phyloP scores from a whole-genome alignment of 306 rosid species.

The Vigna hirtella region DNA sequence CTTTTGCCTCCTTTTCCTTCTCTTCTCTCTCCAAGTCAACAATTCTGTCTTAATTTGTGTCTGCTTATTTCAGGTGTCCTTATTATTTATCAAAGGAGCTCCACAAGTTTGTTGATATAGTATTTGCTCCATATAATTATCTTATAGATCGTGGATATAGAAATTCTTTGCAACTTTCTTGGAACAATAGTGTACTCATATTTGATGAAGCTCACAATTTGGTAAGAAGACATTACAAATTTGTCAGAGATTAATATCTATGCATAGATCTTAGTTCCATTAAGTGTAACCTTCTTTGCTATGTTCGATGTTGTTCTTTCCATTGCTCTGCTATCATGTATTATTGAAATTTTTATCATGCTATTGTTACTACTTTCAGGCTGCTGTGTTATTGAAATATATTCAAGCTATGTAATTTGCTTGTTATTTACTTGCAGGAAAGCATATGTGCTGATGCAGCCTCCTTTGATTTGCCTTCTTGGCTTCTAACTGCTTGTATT shows the following conservation, averaged over 20 bases:
- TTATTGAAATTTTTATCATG: slow-evolving; percentile 37
- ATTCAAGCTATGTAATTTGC: slow-evolving; percentile 39
- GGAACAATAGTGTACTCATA: slow-evolving; percentile 83
- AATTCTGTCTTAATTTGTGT: slow-evolving; percentile 40
- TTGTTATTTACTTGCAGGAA: slow-evolving; percentile 71
- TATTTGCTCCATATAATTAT: slow-evolving; percentile 95
- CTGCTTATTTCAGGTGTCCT: slow-evolving; percentile 75
- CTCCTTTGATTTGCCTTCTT: slow-evolving; percentile 91
- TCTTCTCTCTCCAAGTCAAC: slow-evolving; percentile 30
- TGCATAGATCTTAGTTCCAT: slow-evolving; percentile 28
- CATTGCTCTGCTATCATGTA: slow-evolving; percentile 16
- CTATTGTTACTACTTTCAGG: slow-evolving; percentile 57
- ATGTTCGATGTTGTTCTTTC: slow-evolving; percentile 28
- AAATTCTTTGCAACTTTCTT: slow-evolving; percentile 59
- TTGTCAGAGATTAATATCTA: slow-evolving; percentile 41
- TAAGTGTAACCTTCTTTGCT: slow-evolving; percentile 18
- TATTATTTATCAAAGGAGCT: slow-evolving; percentile 89
- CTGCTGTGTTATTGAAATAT: slow-evolving; percentile 36
- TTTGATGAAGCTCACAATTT: slow-evolving; percentile 99
- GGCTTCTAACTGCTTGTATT: slow-evolving; percentile 88
- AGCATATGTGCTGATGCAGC: slow-evolving; percentile 97
- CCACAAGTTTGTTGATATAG: slow-evolving; percentile 80
- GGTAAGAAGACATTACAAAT: slow-evolving; percentile 55
- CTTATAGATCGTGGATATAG: slow-evolving; percentile 80
- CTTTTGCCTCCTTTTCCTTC: slow-evolving; percentile 3